phyloP scores from a whole-genome alignment of 352 stramenopile species.

The Globisporangium viniferum region DNA sequence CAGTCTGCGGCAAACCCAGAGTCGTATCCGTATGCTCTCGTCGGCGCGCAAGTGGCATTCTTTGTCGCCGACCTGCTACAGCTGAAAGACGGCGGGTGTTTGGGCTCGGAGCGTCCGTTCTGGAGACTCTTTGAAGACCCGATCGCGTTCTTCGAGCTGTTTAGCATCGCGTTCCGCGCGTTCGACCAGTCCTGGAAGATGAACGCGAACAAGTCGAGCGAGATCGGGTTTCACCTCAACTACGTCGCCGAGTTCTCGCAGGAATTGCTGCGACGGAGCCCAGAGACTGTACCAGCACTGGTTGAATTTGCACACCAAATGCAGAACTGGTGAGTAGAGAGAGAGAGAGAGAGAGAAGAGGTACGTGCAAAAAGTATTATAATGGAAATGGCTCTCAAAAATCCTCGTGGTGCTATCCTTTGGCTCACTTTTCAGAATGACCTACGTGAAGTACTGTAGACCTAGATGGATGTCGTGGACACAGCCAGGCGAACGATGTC shows the following conservation, averaged over 20 bases:
- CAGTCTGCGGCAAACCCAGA: slow-evolving; percentile 38
- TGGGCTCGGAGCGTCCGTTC: slow-evolving; percentile 74
- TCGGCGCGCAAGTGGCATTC: slow-evolving; percentile 51
- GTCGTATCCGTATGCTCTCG: slow-evolving; percentile 61
- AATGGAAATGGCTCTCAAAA: neutral
- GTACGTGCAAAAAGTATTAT: slow-evolving; percentile 13
- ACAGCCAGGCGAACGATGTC: slow-evolving; percentile 17
- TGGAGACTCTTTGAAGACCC: slow-evolving; percentile 86
- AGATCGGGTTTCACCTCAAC: slow-evolving; percentile 66
- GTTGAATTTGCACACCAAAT: slow-evolving; percentile 70
- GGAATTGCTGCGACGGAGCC: slow-evolving; percentile 65
- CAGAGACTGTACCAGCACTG: slow-evolving; percentile 54
- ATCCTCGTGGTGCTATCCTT: neutral
- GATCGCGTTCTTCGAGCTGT: slow-evolving; percentile 81
- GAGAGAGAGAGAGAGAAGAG: slow-evolving; percentile 3
- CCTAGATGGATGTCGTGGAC: slow-evolving; percentile 19
- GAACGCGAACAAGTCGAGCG: slow-evolving; percentile 34
- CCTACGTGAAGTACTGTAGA: neutral
- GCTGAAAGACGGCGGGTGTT: slow-evolving; percentile 64
- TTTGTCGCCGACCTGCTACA: slow-evolving; percentile 70
- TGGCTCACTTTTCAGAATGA: neutral
- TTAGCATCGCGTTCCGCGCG: slow-evolving; percentile 64
- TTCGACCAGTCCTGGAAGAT: slow-evolving; percentile 73
- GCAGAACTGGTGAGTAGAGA: slow-evolving; percentile 58
- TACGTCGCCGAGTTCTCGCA: slow-evolving; percentile 69